A percentile compares a stretch with the other conserved stretches of the same genome.
phyloP scores from a whole-genome alignment of 1,139 yeast species.

The Blastobotrys serpentis region DNA sequence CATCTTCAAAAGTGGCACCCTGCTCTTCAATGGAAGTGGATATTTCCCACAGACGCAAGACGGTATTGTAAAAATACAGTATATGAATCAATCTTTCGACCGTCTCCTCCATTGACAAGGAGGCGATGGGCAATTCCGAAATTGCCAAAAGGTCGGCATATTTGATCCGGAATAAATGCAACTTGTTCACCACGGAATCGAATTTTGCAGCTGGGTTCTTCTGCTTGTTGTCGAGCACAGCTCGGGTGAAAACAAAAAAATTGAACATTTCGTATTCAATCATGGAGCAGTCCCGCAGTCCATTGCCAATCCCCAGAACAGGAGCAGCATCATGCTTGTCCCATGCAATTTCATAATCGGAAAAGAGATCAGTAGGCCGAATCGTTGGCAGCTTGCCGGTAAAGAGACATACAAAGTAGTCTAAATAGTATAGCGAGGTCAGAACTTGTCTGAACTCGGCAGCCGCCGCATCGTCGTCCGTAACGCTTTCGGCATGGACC shows the following conservation, averaged over 20 bases:
- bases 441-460: constrained; percentile 44
- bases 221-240: constrained; percentile 7
- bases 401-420: constrained; percentile 8
- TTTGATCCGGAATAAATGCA: constrained; percentile 1
- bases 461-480: constrained; percentile 61
- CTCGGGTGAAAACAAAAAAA: constrained; percentile 7
- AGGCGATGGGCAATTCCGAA: not conserved
- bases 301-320: constrained; percentile 4
- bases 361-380: constrained; percentile 11
- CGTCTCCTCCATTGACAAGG: constrained; percentile 5
- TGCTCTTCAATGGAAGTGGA: not conserved
- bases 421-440: constrained; percentile 3
- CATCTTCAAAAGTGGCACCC: not conserved
- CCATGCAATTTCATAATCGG: constrained; percentile 7
- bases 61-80: constrained; percentile 5
- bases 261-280: constrained; percentile 7
- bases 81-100: constrained; percentile 6
- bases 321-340: constrained; percentile 5
- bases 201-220: constrained; percentile 1
- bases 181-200: constrained; percentile 5
- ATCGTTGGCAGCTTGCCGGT: constrained; percentile 10
- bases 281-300: constrained; percentile 6
- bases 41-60: constrained; percentile 8
- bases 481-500: constrained; percentile 47
- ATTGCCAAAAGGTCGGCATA: constrained; percentile 4